phyloP scores from a whole-genome alignment of 345 rosid species.

The Trapa bicornis region DNA sequence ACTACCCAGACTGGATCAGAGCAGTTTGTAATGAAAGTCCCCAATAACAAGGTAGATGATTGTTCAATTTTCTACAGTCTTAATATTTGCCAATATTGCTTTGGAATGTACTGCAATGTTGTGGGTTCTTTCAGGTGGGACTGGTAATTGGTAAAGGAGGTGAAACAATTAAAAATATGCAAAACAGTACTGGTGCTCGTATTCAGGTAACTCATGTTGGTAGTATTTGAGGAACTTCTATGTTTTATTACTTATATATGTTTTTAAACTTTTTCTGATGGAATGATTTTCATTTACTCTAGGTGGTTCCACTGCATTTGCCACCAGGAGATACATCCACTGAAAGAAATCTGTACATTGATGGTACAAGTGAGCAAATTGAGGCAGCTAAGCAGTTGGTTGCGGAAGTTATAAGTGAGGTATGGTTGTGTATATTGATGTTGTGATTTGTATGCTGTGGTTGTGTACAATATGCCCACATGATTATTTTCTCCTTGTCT shows the following conservation, averaged over 20 bases:
- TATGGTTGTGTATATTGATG: constrained; percentile 33
- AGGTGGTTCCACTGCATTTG: constrained; percentile 95
- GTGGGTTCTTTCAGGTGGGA: constrained; percentile 62
- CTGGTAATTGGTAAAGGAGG: constrained; percentile 99
- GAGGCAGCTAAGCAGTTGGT: constrained; percentile 83
- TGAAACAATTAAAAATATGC: constrained; percentile 93
- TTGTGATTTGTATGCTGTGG: constrained; percentile 13
- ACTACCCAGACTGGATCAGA: constrained; percentile 73
- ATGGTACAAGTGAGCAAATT: constrained; percentile 85
- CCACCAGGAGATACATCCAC: constrained; percentile 83
- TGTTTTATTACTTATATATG: neutral
- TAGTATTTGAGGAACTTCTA: neutral
- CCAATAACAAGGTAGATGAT: constrained; percentile 72
- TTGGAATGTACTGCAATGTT: constrained; percentile 15
- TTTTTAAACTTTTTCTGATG: neutral
- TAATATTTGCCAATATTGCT: constrained; percentile 3
- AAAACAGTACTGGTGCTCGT: constrained; percentile 87
- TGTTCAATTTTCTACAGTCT: neutral
- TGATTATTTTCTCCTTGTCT: neutral
- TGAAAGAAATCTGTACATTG: constrained; percentile 78
- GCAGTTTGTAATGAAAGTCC: constrained; percentile 58
- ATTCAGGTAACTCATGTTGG: constrained; percentile 52
- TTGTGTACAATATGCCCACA: neutral
- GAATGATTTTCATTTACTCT: constrained; percentile 4
- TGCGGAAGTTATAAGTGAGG: constrained; percentile 94